A percentile compares a stretch with the other conserved stretches of the same genome.
These are phyloP conservation scores for Trichoderma sp. DNA, from an alignment of 2,329 filamentous ascomycete species.

Conservation along the genomic window DNA sequence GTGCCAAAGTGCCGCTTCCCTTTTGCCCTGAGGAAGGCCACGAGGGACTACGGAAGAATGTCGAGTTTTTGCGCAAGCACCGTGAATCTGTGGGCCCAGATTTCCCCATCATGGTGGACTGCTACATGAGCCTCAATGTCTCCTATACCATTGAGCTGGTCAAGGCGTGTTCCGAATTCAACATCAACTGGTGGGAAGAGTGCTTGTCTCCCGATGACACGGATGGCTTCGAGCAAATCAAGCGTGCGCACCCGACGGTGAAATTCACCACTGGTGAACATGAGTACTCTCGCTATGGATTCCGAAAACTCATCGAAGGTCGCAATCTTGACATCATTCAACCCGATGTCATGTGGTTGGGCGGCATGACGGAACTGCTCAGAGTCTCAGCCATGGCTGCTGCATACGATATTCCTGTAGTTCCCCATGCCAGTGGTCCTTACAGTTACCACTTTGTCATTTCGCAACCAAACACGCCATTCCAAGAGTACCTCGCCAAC, in stretches of 20 bases:
- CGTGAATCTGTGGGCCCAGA: slow-evolving; percentile 81
- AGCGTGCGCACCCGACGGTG: slow-evolving; percentile 81
- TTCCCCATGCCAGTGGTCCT: slow-evolving; percentile 89
- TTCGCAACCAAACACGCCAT: slow-evolving; percentile 87
- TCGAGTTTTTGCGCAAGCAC: slow-evolving; percentile 83
- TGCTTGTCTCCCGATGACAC: slow-evolving; percentile 88
- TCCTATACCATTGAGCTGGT: slow-evolving; percentile 89
- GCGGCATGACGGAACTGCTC: slow-evolving; percentile 86
- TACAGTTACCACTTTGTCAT: slow-evolving; percentile 97
- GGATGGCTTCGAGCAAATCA: slow-evolving; percentile 85
- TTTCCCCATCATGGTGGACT: slow-evolving; percentile 92
- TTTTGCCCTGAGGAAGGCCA: slow-evolving; percentile 87
- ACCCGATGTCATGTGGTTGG: slow-evolving; percentile 97
- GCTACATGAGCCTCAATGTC: slow-evolving; percentile 95
- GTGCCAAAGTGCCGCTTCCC: slow-evolving; percentile 84
- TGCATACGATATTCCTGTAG: slow-evolving; percentile 90
- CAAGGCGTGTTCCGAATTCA: slow-evolving; percentile 74
- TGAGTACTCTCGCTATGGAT: slow-evolving; percentile 91
- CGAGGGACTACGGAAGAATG: slow-evolving; percentile 79
- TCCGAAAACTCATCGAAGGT: slow-evolving; percentile 88
- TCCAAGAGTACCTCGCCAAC: slow-evolving; percentile 95
- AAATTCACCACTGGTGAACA: slow-evolving; percentile 97
- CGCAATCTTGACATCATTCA: slow-evolving; percentile 93
- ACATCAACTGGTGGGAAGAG: slow-evolving; percentile 98
- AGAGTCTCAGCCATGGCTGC: slow-evolving; percentile 85